phyloP scores from a whole-genome alignment of 352 stramenopile species.

The Phytophthora uliginosa region DNA sequence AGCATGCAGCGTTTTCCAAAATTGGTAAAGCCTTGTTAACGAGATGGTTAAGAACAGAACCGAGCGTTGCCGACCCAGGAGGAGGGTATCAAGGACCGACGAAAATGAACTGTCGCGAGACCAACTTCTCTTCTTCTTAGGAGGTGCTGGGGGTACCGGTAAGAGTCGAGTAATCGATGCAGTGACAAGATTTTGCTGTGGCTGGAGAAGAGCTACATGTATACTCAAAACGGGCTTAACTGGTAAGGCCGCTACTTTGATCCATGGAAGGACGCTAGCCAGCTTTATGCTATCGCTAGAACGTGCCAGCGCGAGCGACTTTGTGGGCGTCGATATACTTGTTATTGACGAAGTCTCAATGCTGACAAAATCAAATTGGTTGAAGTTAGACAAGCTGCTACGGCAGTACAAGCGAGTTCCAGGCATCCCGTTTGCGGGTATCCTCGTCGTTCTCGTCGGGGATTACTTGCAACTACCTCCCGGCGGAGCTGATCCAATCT shows the following conservation, averaged over 20 bases:
- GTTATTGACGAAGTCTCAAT: constrained; percentile 19
- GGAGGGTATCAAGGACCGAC: not conserved
- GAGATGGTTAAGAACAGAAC: too few relatives aligned
- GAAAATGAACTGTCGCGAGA: not conserved
- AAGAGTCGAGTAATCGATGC: constrained; percentile 2
- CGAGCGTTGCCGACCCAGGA: too few relatives aligned
- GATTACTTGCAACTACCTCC: constrained; percentile 14
- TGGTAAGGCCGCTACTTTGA: constrained; percentile 8
- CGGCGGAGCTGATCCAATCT: constrained; percentile 10
- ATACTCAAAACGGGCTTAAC: constrained; percentile 12
- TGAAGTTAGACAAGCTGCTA: constrained; percentile 12
- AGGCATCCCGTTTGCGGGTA: constrained; percentile 5
- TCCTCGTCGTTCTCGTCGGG: constrained; percentile 11
- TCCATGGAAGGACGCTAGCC: constrained; percentile 8
- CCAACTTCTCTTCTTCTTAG: constrained; percentile 8
- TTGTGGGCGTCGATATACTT: constrained; percentile 10
- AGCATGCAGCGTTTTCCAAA: too few relatives aligned
- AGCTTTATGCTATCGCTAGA: constrained; percentile 16
- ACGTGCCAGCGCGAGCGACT: not conserved
- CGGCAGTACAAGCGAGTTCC: constrained; percentile 5
- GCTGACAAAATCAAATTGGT: constrained; percentile 8
- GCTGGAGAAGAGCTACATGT: not conserved
- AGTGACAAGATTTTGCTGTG: not conserved
- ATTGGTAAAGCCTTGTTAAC: too few relatives aligned
- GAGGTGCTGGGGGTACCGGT: not conserved